A percentile compares a stretch with the other conserved stretches of the same genome.
phyloP scores from a whole-genome alignment of 768 basidiomycete genomes.

The Grammothele lineata region DNA sequence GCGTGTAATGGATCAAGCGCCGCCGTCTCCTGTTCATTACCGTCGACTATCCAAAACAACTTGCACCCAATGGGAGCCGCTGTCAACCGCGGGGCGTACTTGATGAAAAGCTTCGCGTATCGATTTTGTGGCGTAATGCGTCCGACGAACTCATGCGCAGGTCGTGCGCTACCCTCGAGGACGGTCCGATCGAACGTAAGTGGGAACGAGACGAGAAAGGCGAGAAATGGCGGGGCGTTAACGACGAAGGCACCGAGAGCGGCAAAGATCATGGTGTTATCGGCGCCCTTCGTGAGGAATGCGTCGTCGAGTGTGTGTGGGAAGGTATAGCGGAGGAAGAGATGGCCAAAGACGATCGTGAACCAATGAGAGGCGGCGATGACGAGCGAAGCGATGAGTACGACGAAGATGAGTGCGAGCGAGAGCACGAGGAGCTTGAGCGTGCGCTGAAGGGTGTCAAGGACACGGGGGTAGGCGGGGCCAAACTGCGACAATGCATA shows the following conservation, averaged over 20 bases:
- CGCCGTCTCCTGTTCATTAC: not conserved
- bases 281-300: not conserved
- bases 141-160: conserved; percentile 8
- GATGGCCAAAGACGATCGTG: conserved; percentile 6
- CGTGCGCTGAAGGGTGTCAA: not conserved
- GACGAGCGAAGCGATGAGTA: conserved; percentile 3
- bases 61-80: conserved; percentile 5
- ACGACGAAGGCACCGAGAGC: conserved; percentile 7
- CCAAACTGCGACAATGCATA: not conserved
- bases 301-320: not conserved
- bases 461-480: not conserved
- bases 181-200: conserved; percentile 9
- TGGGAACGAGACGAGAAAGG: conserved; percentile 8
- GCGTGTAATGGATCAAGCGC: conserved; percentile 4
- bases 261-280: conserved; percentile 10
- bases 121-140: conserved; percentile 9
- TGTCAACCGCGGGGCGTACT: conserved; percentile 4
- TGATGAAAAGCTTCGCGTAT: not conserved
- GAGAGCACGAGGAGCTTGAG: not conserved
- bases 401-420: conserved; percentile 9
- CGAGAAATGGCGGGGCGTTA: conserved; percentile 6
- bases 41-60: not conserved
- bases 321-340: conserved; percentile 4
- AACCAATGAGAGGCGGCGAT: conserved; percentile 8
- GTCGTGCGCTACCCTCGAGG: conserved; percentile 2